These are phyloP conservation scores for Phanerochaete carnosa DNA, from an alignment of 768 basidiomycete genomes.

Conservation along the genomic window DNA sequence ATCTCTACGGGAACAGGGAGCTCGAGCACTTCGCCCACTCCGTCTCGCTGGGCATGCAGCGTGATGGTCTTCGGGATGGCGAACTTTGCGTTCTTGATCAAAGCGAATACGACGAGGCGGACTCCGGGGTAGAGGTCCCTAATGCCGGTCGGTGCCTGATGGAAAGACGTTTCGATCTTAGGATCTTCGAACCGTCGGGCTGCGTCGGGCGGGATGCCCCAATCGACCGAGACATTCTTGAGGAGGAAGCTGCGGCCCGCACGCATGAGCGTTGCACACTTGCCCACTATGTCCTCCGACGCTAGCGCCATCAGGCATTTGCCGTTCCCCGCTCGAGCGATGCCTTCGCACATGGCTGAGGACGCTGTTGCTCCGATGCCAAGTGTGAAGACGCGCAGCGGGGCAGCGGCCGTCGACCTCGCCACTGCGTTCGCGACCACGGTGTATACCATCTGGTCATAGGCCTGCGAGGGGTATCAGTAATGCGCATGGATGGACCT, in stretches of 20 bases:
- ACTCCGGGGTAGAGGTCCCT: conserved; percentile 29
- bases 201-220: conserved; percentile 24
- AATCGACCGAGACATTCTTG: conserved; percentile 45
- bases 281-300: conserved; percentile 44
- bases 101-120: conserved; percentile 32
- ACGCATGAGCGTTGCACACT: conserved; percentile 46
- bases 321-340: conserved; percentile 53
- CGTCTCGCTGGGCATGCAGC: conserved; percentile 24
- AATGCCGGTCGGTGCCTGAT: conserved; percentile 31
- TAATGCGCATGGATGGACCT: neutral
- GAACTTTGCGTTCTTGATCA: conserved; percentile 17
- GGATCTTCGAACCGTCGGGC: neutral
- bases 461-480: neutral
- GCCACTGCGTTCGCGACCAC: conserved; percentile 29
- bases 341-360: conserved; percentile 45
- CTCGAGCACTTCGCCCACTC: conserved; percentile 14
- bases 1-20: conserved; percentile 18
- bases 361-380: conserved; percentile 54
- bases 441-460: neutral
- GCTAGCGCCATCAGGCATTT: conserved; percentile 42
- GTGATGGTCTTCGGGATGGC: conserved; percentile 25
- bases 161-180: conserved; percentile 14
- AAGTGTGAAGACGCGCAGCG: conserved; percentile 51
- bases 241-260: conserved; percentile 48
- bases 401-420: conserved; percentile 27